Evolutionary conservation across 768 basidiomycete species (phyloP).

Genomic region (Xerocomellus intermedius): DNA sequence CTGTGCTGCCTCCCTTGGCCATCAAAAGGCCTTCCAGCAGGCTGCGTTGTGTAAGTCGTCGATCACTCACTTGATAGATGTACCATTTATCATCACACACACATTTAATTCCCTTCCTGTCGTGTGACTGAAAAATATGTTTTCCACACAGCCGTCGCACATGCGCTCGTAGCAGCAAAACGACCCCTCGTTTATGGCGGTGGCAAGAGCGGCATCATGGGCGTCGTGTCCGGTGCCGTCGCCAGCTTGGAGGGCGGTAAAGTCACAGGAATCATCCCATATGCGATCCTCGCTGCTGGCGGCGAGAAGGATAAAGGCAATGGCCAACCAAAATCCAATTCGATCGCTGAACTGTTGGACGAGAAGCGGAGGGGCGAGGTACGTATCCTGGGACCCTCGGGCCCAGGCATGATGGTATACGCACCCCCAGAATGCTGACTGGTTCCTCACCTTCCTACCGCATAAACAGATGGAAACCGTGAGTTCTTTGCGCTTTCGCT

Average conservation of each 20-base stretch:
- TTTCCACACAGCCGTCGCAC: constrained; percentile 58
- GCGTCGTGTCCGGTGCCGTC: constrained; percentile 65
- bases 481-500: constrained; percentile 1
- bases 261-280: constrained; percentile 77
- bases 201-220: constrained; percentile 84
- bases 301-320: constrained; percentile 56
- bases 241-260: constrained; percentile 59
- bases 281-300: constrained; percentile 66
- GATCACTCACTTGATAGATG: neutral
- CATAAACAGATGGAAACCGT: constrained; percentile 34
- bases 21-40: constrained; percentile 52
- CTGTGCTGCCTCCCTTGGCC: constrained; percentile 77
- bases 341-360: constrained; percentile 25
- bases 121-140: constrained; percentile 1
- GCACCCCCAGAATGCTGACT: constrained; percentile 10
- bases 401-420: neutral
- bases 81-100: neutral
- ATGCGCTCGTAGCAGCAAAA: constrained; percentile 58
- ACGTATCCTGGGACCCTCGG: constrained; percentile 12
- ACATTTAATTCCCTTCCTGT: neutral
- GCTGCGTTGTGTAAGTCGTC: constrained; percentile 68
- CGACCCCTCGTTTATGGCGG: constrained; percentile 85
- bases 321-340: constrained; percentile 18
- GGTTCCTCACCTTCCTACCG: neutral
- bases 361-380: constrained; percentile 38